Conservation (phyloP, 208 protist genomes). For the Acanthamoeba lugdunensis region DNA sequence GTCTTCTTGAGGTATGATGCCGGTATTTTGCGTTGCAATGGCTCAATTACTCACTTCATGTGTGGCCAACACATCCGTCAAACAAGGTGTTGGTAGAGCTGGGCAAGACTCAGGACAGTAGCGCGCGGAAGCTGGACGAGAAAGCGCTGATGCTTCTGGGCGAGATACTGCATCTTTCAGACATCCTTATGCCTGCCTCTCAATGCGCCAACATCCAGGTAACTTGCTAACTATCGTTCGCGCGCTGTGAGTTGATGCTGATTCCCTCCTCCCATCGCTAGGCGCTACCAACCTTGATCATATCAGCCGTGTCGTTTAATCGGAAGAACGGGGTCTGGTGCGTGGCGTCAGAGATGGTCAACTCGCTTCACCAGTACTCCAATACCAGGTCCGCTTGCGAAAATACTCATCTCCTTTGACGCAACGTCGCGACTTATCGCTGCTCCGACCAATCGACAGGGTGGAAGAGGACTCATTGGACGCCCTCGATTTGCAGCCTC, state of each 20-base stretch:
- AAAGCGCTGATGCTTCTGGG: conserved; percentile 77
- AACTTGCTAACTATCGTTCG: not conserved
- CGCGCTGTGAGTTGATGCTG: not conserved
- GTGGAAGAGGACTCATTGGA: not conserved
- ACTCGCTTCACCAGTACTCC: conserved; percentile 64
- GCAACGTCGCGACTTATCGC: not conserved
- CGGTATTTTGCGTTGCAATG: not conserved
- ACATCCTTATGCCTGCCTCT: conserved; percentile 77
- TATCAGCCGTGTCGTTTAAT: conserved; percentile 48
- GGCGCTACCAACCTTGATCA: conserved; percentile 48
- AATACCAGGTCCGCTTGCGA: not conserved
- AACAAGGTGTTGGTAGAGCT: conserved; percentile 73
- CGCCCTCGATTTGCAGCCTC: not conserved
- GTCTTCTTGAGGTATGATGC: conserved; percentile 73
- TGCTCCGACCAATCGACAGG: not conserved
- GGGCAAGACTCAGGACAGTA: conserved; percentile 65
- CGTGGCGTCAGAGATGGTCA: conserved; percentile 54
- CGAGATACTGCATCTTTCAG: conserved; percentile 78
- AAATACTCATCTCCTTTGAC: not conserved
- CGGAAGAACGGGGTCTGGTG: conserved; percentile 41
- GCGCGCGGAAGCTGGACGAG: not conserved
- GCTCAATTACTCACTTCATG: too few species aligned
- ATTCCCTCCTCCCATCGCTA: not conserved
- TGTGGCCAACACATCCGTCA: not conserved
- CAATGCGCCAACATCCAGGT: conserved; percentile 77